Evolutionary conservation across 2,329 filamentous ascomycete species (phyloP), one percentile per base, ranked within the genome.

Genomic region (Hirsutella rhossiliensis): DNA sequence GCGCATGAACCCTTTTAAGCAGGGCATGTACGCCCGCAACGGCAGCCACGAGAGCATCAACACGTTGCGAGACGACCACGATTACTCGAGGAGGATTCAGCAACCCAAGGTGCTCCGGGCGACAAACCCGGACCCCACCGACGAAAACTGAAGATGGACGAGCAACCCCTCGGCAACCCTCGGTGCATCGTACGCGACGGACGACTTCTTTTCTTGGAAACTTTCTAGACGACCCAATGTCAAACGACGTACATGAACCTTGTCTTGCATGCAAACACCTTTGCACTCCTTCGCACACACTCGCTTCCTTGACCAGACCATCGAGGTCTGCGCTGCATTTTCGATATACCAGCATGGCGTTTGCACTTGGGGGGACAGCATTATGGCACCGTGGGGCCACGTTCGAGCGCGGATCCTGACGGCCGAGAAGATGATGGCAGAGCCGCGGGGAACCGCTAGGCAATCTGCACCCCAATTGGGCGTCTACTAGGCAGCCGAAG

Each of bases 11-110:
- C 78, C 78, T 1, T 79, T 75, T 48, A 69, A 73, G 40, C 67
- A 70, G 31, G 72, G 71, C 17, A 62, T 80, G 12, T 82, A 80
- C 56, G 63, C 65, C 38, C 67, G 73, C 23, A 78, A 71, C 52
- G 73, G 73, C 56, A 81, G 77, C 52, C 71, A 72, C 48, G 78
- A 82, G 56, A 82, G 77, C 55, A 62, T 82, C 54, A 75, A 75
- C 51, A 81, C 78, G 2, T 61, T 82, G 5, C 73, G 73, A 45
- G 78, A 82, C 54, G 76, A 82, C 48, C 76, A 78, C 46, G 78
- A 82, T 51, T 82, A 82, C 54, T 81, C 78, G 34, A 66, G 78
- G 49, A 67, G 69, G 50, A 76, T 82, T 13, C 73, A 72, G 41
- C 63, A 69, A 38, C 68, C 72, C 11, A 65, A 72, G 53, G 75